Evolutionary conservation across 2,329 filamentous ascomycete genomes (phyloP), one percentile per base, ranked within the genome.

Genomic region (Fusarium sp.): DNA sequence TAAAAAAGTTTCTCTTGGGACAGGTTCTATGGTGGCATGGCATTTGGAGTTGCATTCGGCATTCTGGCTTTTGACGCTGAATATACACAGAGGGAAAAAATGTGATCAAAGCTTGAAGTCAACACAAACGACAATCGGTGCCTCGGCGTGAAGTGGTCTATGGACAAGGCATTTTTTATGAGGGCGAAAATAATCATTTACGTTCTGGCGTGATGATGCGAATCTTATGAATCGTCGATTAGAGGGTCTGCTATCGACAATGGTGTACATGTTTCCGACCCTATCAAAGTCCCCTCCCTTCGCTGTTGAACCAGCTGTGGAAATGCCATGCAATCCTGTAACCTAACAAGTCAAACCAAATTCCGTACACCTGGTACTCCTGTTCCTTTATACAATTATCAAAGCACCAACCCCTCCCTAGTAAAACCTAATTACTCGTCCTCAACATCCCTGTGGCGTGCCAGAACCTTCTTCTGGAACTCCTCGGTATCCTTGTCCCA

Each of bases 401-500:
- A 74, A 78, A 72, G 64, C 67, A 65, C 44, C 35, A 69, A 73
- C 45, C 35, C 59, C 35, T 60, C 35, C 59, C 38, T 60, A 54
- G 49, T 49, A 66, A 33, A 23, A 52, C 35, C 29, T 19, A 63
- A 44, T 60, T 82, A 91, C 76, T 92, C 90, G 70, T 92, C 90
- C 69, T 92, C 90, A 33, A 91, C 81, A 73, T 92, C 90, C 51
- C 85, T 85, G 82, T 92, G 90, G 66, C 90, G 86, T 54, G 83
- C 88, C 71, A 88, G 77, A 38, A 92, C 90, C 84, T 91, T 92
- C 74, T 89, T 90, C 88, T 97, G 94, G 87, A 96, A 98, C 81
- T 97, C 94, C 49, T 89, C 91, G 41, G 91, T 86, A 80, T 98
- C 90, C 76, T 91, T 94, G 81, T 98, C 95, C 95, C 96, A 99